Conservation (phyloP, 2,329 filamentous ascomycete species). For the Colletotrichum endophyticum region DNA sequence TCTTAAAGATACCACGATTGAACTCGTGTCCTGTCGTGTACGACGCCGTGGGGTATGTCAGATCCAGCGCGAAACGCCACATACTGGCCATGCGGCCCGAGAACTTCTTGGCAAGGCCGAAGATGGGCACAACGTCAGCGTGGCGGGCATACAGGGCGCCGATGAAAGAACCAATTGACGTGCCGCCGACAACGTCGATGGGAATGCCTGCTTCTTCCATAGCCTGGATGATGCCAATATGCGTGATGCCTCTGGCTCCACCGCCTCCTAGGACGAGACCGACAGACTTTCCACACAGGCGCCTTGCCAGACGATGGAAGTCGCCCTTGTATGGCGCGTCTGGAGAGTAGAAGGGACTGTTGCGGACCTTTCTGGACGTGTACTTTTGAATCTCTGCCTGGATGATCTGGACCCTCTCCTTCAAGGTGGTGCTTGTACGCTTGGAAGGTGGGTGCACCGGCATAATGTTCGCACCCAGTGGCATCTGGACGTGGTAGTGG, state of each 20-base stretch:
- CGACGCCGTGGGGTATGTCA: constrained; percentile 94
- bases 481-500: constrained; percentile 97
- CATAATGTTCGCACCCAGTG: constrained; percentile 77
- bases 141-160: constrained; percentile 95
- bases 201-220: constrained; percentile 96
- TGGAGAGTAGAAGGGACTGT: constrained; percentile 86
- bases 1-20: constrained; percentile 98
- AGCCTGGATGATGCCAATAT: constrained; percentile 92
- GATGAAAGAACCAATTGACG: constrained; percentile 95
- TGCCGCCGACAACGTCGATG: constrained; percentile 93
- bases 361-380: constrained; percentile 89
- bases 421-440: constrained; percentile 83
- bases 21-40: constrained; percentile 99
- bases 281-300: constrained; percentile 92
- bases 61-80: constrained; percentile 95
- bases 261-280: constrained; percentile 94
- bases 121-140: constrained; percentile 96
- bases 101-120: constrained; percentile 96
- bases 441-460: constrained; percentile 77
- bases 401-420: constrained; percentile 90
- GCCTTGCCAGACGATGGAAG: constrained; percentile 89
- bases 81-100: constrained; percentile 98
- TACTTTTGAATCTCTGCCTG: constrained; percentile 99
- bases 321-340: constrained; percentile 96
- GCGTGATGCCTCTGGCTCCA: constrained; percentile 88